Base-by-base conservation (phyloP, 495 filamentous ascomycete species). In the Penicillium salamii region DNA sequence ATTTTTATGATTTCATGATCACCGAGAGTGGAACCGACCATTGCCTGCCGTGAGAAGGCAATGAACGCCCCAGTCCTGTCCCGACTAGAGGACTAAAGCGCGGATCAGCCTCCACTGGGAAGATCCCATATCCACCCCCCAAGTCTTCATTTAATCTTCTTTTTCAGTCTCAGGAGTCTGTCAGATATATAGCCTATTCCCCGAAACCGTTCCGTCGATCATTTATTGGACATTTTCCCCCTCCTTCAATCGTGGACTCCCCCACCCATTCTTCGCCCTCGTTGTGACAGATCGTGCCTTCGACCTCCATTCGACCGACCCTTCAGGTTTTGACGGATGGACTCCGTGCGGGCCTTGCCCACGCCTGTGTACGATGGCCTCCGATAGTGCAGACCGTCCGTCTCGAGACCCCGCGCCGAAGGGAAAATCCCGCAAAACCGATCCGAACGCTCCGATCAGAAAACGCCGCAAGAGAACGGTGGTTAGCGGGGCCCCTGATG, bases 381-480 rank as follows among this genome's bases (percentile, higher is more conserved):
- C 50, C 42, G 50, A 65, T 43, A 54, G 36, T 46, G 24, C 40
- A 33, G 43, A 42, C 21, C 40, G 33, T 20, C 36, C 32, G 33
- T 15, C 44, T 8, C 57, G 39, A 54, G 63, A 67, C 17, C 51
- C 64, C 11, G 31, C 57, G 38, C 42, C 65, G 7, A 60, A 62
- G 42, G 58, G 49, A 15, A 67, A 65, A 56, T 44, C 55, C 35
- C 63, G 65, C 47, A 66, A 66, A 28, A 55, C 52, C 7, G 61
- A 64, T 21, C 52, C 46, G 23, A 58, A 55, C 20, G 53, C 54
- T 5, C 61, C 61, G 31, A 43, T 57, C 32, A 80, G 88, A 53
- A 97, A 95, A 73, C 83, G 92, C 48, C 82, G 92, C 58, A 85
- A 91, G 75, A 79, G 91, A 74, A 89, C 92, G 2, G 88, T 90